A percentile compares a stretch with the other conserved stretches of the same genome.
Conservation (phyloP, 176 grass and related monocot species). For the Oryza meyeriana region DNA sequence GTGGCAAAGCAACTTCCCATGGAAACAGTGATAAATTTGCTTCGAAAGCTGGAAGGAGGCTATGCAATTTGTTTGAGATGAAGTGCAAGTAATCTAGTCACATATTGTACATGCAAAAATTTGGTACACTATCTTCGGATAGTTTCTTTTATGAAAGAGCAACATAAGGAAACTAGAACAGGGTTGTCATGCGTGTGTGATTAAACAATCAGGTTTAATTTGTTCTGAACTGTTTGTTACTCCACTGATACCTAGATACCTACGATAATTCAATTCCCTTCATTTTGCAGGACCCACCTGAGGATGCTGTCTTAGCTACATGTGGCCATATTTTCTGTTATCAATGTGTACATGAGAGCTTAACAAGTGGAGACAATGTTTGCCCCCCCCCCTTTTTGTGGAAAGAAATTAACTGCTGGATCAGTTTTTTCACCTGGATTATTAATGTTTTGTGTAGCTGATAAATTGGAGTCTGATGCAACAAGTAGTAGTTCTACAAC, state of each 20-base stretch:
- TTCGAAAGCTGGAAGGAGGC: slow-evolving; percentile 54
- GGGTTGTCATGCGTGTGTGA: background rate
- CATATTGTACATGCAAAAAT: background rate
- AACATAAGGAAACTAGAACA: background rate
- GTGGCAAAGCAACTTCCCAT: slow-evolving; percentile 74
- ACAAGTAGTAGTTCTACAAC: slow-evolving; percentile 26
- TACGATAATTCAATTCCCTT: background rate
- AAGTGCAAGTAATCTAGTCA: slow-evolving; percentile 53
- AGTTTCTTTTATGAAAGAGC: background rate
- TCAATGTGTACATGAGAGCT: slow-evolving; percentile 64
- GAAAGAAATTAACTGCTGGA: slow-evolving; percentile 41
- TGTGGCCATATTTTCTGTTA: slow-evolving; percentile 94
- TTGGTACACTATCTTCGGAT: background rate
- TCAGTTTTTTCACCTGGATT: slow-evolving; percentile 65
- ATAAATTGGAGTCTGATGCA: slow-evolving; percentile 38
- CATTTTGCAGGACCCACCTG: slow-evolving; percentile 76
- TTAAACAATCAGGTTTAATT: background rate
- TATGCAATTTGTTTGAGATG: slow-evolving; percentile 68
- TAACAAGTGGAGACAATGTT: slow-evolving; percentile 53
- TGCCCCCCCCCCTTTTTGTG: slow-evolving; percentile 53
- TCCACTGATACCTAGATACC: background rate
- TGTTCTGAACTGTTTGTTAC: slow-evolving; percentile 4
- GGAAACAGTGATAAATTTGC: slow-evolving; percentile 60
- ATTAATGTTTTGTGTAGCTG: slow-evolving; percentile 47
- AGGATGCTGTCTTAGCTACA: slow-evolving; percentile 68